phyloP scores from a whole-genome alignment of 371 early-diverging fungal species.

The Mucor lusitanicus region DNA sequence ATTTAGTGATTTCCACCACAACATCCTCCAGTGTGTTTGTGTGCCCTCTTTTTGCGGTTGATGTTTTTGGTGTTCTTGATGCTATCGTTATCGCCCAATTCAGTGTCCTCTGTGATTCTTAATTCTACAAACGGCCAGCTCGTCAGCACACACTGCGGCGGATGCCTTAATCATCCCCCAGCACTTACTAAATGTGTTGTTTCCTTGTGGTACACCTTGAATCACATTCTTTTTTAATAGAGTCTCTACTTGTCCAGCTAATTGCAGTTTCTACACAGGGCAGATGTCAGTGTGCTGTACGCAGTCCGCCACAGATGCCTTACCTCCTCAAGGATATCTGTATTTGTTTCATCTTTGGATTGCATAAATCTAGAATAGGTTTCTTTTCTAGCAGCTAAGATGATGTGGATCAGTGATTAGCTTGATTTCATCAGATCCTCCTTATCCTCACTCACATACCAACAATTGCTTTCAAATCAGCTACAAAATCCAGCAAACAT shows the following conservation, averaged over 20 bases:
- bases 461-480: slow-evolving; percentile 35
- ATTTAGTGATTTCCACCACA: slow-evolving; percentile 25
- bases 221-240: slow-evolving; percentile 45
- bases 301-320: neutral
- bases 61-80: slow-evolving; percentile 45
- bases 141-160: no score
- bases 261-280: slow-evolving; percentile 33
- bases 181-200: slow-evolving; percentile 34
- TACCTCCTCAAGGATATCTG: slow-evolving; percentile 49
- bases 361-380: slow-evolving; percentile 47
- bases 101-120: slow-evolving; percentile 48
- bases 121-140: slow-evolving; percentile 21
- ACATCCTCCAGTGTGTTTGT: slow-evolving; percentile 18
- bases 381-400: slow-evolving; percentile 45
- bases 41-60: slow-evolving; percentile 33
- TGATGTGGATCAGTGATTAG: neutral
- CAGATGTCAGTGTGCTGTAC: neutral
- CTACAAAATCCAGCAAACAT: slow-evolving; percentile 13
- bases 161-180: no score
- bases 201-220: slow-evolving; percentile 37
- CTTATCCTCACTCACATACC: slow-evolving; percentile 21
- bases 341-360: slow-evolving; percentile 45
- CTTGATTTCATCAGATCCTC: neutral
- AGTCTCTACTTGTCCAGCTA: slow-evolving; percentile 41
- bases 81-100: slow-evolving; percentile 49